Percentiles rank a stretch among this genome's conserved stretches.
phyloP scores from a whole-genome alignment of 1,139 yeast genomes.

The Meyerozyma guilliermondii region DNA sequence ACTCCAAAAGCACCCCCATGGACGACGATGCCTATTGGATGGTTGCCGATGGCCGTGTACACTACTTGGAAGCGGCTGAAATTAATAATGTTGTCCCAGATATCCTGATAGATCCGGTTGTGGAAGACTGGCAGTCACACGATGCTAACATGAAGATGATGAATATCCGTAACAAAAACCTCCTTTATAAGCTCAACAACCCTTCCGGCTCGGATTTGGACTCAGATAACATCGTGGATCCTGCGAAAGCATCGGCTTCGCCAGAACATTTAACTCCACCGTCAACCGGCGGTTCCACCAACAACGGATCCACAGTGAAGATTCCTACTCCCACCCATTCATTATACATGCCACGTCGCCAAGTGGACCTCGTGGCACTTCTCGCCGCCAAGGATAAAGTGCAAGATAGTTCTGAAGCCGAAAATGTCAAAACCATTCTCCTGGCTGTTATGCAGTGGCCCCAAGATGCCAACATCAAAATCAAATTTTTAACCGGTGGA shows the following conservation, averaged over 20 bases:
- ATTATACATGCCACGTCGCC: slow-evolving; percentile 1
- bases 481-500: slow-evolving; percentile 61
- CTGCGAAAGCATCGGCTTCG: slow-evolving; percentile 3
- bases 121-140: neutral
- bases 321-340: neutral
- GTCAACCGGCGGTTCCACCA: neutral
- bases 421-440: neutral
- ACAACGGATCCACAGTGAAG: neutral
- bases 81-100: neutral
- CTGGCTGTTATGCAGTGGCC: slow-evolving; percentile 18
- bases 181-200: slow-evolving; percentile 38
- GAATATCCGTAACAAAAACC: slow-evolving; percentile 32
- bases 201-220: slow-evolving; percentile 40
- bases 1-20: neutral
- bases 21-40: slow-evolving; percentile 1
- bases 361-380: neutral
- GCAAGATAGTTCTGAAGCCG: neutral
- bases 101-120: slow-evolving; percentile 2
- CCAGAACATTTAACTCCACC: neutral
- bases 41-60: slow-evolving; percentile 7
- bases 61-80: slow-evolving; percentile 5
- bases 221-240: slow-evolving; percentile 19
- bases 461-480: slow-evolving; percentile 17
- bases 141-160: slow-evolving; percentile 15
- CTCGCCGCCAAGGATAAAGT: neutral